Evolutionary conservation across 164 flowering plant genomes (phyloP).

Genomic region (Magnolia officinalis): DNA sequence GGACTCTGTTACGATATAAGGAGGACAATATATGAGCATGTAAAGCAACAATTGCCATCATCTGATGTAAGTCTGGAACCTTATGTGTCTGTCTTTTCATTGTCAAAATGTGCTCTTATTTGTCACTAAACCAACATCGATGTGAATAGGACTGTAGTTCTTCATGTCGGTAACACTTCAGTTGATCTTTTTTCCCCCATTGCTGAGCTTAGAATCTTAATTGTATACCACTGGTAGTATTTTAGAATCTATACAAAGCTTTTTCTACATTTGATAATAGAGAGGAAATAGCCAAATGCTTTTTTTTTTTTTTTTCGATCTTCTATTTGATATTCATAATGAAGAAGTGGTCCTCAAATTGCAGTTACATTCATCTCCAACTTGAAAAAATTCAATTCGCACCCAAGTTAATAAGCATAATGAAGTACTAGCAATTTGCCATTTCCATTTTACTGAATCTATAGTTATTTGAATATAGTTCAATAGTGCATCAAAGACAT

Average conservation of each 20-base stretch:
- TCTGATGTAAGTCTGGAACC: conserved; percentile 40
- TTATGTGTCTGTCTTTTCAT: background rate
- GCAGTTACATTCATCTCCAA: no score
- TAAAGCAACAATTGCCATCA: conserved; percentile 27
- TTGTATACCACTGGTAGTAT: background rate
- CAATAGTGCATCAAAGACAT: no score
- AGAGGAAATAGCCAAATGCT: background rate
- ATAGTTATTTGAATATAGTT: no score
- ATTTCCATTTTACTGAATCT: no score
- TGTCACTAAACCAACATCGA: background rate
- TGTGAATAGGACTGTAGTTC: background rate
- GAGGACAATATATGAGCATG: conserved; percentile 36
- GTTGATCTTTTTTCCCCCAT: background rate
- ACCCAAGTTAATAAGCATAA: no score
- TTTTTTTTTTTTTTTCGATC: no score
- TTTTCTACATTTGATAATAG: background rate
- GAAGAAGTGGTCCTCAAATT: no score
- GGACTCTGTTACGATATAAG: conserved; percentile 52
- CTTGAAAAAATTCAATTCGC: no score
- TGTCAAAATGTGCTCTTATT: background rate
- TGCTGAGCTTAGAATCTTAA: background rate
- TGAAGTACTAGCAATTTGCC: no score
- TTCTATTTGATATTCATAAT: no score
- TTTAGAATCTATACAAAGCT: background rate
- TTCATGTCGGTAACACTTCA: background rate